Evolutionary conservation across 306 rosid genomes (phyloP).

Genomic region (Begonia fuchsioides): DNA sequence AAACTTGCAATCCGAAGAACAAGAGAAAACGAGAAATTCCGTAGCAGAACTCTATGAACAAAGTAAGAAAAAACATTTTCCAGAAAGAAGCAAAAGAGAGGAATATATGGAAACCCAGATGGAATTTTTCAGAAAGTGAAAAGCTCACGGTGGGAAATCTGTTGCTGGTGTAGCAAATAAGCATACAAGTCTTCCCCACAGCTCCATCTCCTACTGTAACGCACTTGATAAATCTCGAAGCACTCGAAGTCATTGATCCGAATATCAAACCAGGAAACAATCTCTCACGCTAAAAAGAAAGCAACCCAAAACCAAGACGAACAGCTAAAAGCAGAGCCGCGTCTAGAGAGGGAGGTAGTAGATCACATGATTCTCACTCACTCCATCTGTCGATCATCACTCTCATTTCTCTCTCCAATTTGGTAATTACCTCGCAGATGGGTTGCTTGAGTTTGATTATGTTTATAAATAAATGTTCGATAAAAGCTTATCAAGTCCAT

Average conservation of each 20-base stretch:
- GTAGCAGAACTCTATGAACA: background rate
- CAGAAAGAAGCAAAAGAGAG: background rate
- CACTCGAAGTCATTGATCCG: constrained; percentile 60
- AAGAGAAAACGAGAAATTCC: constrained; percentile 1
- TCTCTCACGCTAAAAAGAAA: constrained; percentile 4
- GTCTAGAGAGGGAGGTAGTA: constrained; percentile 12
- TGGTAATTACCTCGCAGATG: too few species aligned
- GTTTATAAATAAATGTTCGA: too few species aligned
- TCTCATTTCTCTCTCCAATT: constrained; percentile 7
- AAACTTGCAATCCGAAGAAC: constrained; percentile 19
- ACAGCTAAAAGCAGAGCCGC: background rate
- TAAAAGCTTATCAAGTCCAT: too few species aligned
- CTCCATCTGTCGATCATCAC: constrained; percentile 15
- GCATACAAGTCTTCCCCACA: constrained; percentile 92
- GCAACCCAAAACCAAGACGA: background rate
- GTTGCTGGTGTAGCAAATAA: constrained; percentile 84
- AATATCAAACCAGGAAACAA: constrained; percentile 7
- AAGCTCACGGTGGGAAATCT: constrained; percentile 69
- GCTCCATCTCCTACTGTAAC: constrained; percentile 92
- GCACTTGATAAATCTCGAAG: constrained; percentile 82
- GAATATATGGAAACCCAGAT: constrained; percentile 11
- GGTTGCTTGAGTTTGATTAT: too few species aligned
- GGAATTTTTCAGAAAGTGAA: constrained; percentile 14
- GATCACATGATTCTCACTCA: constrained; percentile 70
- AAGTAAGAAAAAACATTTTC: background rate